Evolutionary conservation across 2,329 filamentous ascomycete species (phyloP), one percentile per base, ranked within the genome.

Genomic region (Dothistroma septosporum): DNA sequence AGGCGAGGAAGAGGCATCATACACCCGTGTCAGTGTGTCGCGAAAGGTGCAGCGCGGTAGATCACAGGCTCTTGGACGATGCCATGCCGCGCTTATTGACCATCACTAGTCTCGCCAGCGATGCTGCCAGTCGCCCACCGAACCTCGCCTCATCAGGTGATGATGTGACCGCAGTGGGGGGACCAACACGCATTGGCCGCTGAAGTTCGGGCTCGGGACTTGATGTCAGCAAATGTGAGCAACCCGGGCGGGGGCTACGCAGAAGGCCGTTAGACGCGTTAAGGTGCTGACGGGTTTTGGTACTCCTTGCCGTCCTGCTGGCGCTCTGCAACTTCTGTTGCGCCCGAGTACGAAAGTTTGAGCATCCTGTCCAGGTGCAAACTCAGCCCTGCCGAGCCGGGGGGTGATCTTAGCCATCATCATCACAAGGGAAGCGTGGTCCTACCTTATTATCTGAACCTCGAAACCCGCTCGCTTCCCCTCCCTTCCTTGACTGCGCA

Each of bases 401-500:
- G 47, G 35, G 53, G n/a, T n/a, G 4, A 49, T 58, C 10, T 21
- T 41, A 9, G n/a, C 47, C 53, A 58, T 35, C 53, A 44, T 52
- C 46, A 58, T 55, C 53, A n/a, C n/a, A n/a, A 46, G 41, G 47
- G 56, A 41, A 58, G 16, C 55, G 46, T 57, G 55, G 46, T 50
- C 19, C 54, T 46, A 41, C 31, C 14, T 50, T 3, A 50, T 50
- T 28, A 50, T 50, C 10, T 9, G 7, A 28, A 24, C 47, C 24
- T 28, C 41, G 12, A 44, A 44, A 19, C 5, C 16, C 24, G 24
- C 50, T 19, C 24, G 50, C 24, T 37, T 28, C 50, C 37, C 16
- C 37, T 47, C n/a, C 47, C 53, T 44, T 19, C 14, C 19, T 44
- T 19, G 2, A 44, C 16, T 55, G 52, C 31, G 31, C 31, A 37